These are phyloP conservation scores for Coleophoma eucalyptorum DNA, from an alignment of 2,329 filamentous ascomycete genomes.

Conservation along the genomic window DNA sequence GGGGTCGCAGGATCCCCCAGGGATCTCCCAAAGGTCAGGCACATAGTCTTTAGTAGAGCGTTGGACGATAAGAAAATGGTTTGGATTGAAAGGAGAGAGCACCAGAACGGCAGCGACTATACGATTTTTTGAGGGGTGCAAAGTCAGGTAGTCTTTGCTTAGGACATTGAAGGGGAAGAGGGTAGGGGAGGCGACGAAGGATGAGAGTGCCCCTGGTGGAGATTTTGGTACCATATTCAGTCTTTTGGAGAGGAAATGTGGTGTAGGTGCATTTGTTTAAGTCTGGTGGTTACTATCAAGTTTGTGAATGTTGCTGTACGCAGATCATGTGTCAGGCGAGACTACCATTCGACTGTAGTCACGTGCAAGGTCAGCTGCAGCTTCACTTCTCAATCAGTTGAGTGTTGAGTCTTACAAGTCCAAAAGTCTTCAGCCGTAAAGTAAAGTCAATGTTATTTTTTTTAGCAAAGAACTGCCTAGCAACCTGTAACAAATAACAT, in stretches of 20 bases:
- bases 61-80: constrained; percentile 39
- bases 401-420: too few relatives aligned
- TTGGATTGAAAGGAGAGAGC: constrained; percentile 47
- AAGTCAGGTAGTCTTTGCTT: constrained; percentile 4
- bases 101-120: constrained; percentile 37
- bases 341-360: too few relatives aligned
- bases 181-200: constrained; percentile 2
- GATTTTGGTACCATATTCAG: constrained; percentile 3
- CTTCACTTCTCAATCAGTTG: too few relatives aligned
- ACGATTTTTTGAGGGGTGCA: constrained; percentile 3
- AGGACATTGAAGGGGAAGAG: constrained; percentile 5
- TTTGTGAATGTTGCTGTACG: background rate
- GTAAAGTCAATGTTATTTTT: too few relatives aligned
- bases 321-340: too few relatives aligned
- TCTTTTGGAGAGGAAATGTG: background rate
- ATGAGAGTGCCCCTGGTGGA: constrained; percentile 3
- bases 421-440: too few relatives aligned
- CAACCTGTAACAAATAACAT: too few relatives aligned
- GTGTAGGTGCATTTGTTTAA: background rate
- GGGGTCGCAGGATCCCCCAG: constrained; percentile 6
- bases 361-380: too few relatives aligned
- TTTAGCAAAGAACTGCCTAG: too few relatives aligned
- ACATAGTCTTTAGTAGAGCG: constrained; percentile 5
- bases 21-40: constrained; percentile 9
- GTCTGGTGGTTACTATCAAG: background rate